phyloP scores from a whole-genome alignment of 1,284 basidiomycete genomes.

The Meripilus lineatus region DNA sequence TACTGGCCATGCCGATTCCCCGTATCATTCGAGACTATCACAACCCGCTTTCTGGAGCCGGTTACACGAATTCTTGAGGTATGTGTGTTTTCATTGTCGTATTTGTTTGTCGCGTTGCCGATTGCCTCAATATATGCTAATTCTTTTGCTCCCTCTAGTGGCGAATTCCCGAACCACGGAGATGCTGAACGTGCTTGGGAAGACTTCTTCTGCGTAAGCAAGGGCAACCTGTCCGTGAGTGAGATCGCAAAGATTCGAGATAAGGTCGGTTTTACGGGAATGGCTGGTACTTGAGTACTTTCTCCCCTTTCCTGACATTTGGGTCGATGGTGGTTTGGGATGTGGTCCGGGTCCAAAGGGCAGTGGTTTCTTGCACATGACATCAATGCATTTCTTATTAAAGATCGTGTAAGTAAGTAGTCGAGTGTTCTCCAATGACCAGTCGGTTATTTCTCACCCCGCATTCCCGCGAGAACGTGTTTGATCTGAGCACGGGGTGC shows the following conservation, averaged over 20 bases:
- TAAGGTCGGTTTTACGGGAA: constrained; percentile 68
- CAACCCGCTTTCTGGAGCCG: constrained; percentile 75
- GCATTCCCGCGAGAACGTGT: too few species aligned
- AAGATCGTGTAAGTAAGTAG: too few species aligned
- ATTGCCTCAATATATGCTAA: neutral
- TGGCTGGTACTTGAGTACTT: constrained; percentile 77
- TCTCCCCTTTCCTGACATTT: too few species aligned
- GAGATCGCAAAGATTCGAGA: constrained; percentile 81
- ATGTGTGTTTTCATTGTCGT: constrained; percentile 13
- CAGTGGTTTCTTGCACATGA: too few species aligned
- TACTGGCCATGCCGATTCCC: constrained; percentile 32
- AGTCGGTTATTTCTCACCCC: too few species aligned
- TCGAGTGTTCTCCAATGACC: too few species aligned
- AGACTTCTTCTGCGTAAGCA: constrained; percentile 69
- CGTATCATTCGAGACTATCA: constrained; percentile 67
- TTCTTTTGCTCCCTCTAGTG: constrained; percentile 30
- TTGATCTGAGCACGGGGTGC: too few species aligned
- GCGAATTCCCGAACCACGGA: constrained; percentile 46
- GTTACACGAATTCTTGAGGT: constrained; percentile 62
- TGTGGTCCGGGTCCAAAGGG: too few species aligned
- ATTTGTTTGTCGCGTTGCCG: neutral
- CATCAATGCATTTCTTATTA: too few species aligned
- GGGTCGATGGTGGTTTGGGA: constrained; percentile 5
- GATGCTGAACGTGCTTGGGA: constrained; percentile 67
- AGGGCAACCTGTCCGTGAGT: constrained; percentile 60